Evolutionary conservation across 1,139 yeast species (phyloP), one percentile per base, ranked within the genome.

Genomic region (Hyphopichia buzzinii): DNA sequence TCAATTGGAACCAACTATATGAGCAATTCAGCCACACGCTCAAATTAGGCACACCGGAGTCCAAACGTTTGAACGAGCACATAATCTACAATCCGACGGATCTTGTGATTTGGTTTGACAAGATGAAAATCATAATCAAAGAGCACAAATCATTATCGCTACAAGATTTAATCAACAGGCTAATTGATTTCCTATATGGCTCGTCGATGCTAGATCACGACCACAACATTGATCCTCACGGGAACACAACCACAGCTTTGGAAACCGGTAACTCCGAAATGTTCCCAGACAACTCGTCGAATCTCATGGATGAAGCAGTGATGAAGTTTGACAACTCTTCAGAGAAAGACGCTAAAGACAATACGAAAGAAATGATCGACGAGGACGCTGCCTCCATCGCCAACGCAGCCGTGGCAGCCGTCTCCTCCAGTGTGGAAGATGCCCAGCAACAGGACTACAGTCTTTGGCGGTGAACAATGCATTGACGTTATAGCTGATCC

Each of bases 1-100:
- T 82, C 7, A 83, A 83, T 50, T 85, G 94, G 94, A 74, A 77
- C 16, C 19, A 26, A 11, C 8, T 31, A 4, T 12, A 14, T 12
- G 25, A 26, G 6, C 30, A 26, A n/a, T 31, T 31, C 25, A 31
- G 17, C 26, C 27, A 33, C 21, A 10, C 19, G 11, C 11, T 22
- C 13, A 33, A 27, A n/a, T 4, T 8, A 4, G 29, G 28, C 21
- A n/a, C 21, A 3, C 8, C 16, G 8, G 29, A 24, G 13, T 3
- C 25, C 8, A 33, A 29, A 33, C 17, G 23, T 22, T 24, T 28
- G 12, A 33, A 28, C 15, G 15, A 33, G 8, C 16, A 30, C 17
- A 15, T 24, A 3, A 24, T 23, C 8, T 30, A 19, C 26, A 48
- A 45, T 17, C 52, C 66, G 3, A 39, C 55, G 2, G 74, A 68